Evolutionary conservation across 2,329 filamentous ascomycete genomes (phyloP), one percentile per base, ranked within the genome.

Genomic region (Fusarium papillatum): DNA sequence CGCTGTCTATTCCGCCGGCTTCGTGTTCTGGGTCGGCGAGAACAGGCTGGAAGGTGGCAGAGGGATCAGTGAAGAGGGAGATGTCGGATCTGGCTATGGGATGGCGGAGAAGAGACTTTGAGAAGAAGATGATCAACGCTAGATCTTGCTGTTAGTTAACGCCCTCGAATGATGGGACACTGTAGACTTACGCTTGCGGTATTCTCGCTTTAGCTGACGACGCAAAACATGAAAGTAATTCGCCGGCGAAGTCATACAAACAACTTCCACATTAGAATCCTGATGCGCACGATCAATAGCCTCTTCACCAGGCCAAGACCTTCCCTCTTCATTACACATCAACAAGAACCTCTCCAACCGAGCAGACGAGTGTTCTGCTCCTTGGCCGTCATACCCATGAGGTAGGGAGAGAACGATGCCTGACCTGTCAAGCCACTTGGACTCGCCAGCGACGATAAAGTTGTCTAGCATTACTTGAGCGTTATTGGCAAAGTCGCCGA

Each of bases 401-500:
- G 97, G 97, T 69, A 99, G 90, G 72, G 95, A 98, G 90, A 98
- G 93, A 78, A 98, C 95, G 59, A 98, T 91, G 81, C 97, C 97
- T 64, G 95, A 98, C 84, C 97, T 93, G 88, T 99, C 97, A 85
- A 98, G 93, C 97, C 97, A 98, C 88, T 99, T 98, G 76, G 94
- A 93, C 87, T 98, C 97, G 82, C 96, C 97, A 72, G 96, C 98
- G 50, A 96, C 96, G 79, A 99, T 93, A 87, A 98, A 98, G 86
- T 99, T 97, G 85, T 98, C 97, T 81, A 98, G 96, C 85, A 98
- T 96, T 85, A 95, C 97, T 87, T 99, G 97, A 46, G 96, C 95
- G 82, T 98, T 98, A 90, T 98, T 99, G 89, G 96, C 96, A 82
- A 99, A 99, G 86, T 98, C 97, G 89, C 97, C 97, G 81, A 99